Evolutionary conservation across 768 basidiomycete genomes (phyloP), one percentile per base, ranked within the genome.

Genomic region (Russula olivacea): DNA sequence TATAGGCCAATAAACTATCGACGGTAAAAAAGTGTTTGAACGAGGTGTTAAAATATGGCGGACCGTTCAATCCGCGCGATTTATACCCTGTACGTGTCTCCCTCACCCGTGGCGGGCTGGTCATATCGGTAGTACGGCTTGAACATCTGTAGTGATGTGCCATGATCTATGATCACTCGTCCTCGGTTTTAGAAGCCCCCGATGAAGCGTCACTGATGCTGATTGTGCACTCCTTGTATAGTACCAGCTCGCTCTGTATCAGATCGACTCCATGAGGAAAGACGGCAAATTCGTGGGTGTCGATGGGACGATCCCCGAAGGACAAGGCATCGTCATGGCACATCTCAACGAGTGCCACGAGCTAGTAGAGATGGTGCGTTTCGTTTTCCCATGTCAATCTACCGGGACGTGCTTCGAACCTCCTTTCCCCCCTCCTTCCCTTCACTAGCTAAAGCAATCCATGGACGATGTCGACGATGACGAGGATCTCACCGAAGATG

Each of bases 21-120:
- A 98, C 95, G 0, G 91, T 98, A 65, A 97, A 96, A 79, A 96
- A 96, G 72, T 96, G 94, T 70, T 78, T 98, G 59, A 96, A 96
- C 70, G 95, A 98, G 75, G 95, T 98, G 2, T 79, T 90, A 63
- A 97, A 96, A 71, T 94, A 93, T 69, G 95, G 95, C 17, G 95
- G 94, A 15, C 91, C 93, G 1, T 96, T 95, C 71, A 91, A 82
- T 66, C 85, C 94, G 21, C 85, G 93, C 45, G 95, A 98, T 72
- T 79, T 98, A 38, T 97, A 97, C 76, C 95, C 95, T 21, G 92
- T 94, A 72, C 65, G 89, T 79, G 28, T 64, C 38, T 40, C 40
- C 14, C 30, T 59, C 40, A 19, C 32, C 49, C 8, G 14, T 50
- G 19, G 50, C 40, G 15, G 12, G 30, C 19, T 58, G 58, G 19